Conservation (phyloP, 768 basidiomycete genomes). For the Rubroboletus satanas region DNA sequence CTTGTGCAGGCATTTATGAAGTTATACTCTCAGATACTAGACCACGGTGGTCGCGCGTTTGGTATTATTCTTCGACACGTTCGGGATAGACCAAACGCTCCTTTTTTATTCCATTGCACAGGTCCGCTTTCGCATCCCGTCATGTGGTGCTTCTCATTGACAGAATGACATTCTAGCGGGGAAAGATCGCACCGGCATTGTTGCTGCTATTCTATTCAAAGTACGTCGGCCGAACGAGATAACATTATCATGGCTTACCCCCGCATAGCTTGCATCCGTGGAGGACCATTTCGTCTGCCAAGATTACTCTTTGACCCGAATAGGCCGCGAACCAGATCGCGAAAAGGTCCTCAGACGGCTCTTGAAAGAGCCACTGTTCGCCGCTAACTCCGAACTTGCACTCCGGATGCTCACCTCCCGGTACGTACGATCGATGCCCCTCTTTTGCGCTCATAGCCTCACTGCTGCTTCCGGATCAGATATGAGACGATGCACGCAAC, state of each 20-base stretch:
- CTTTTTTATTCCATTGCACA: slow-evolving; percentile 75
- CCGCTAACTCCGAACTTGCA: slow-evolving; percentile 67
- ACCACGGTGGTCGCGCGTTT: slow-evolving; percentile 66
- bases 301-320: slow-evolving; percentile 74
- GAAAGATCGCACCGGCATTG: slow-evolving; percentile 77
- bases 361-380: slow-evolving; percentile 67
- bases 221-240: slow-evolving; percentile 33
- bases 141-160: neutral
- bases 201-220: slow-evolving; percentile 69
- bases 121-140: slow-evolving; percentile 28
- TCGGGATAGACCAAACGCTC: slow-evolving; percentile 61
- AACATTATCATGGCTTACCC: neutral
- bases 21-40: slow-evolving; percentile 76
- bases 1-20: slow-evolving; percentile 67
- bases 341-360: slow-evolving; percentile 67
- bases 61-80: slow-evolving; percentile 71
- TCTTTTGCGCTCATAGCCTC: neutral
- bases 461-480: slow-evolving; percentile 33
- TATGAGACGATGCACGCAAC: slow-evolving; percentile 76
- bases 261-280: slow-evolving; percentile 64
- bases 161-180: slow-evolving; percentile 44
- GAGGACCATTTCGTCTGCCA: slow-evolving; percentile 58
- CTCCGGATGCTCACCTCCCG: slow-evolving; percentile 82
- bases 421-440: slow-evolving; percentile 32
- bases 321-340: slow-evolving; percentile 77